Base-by-base conservation (phyloP, 345 rosid genomes). In the Abelmoschus esculentus region DNA sequence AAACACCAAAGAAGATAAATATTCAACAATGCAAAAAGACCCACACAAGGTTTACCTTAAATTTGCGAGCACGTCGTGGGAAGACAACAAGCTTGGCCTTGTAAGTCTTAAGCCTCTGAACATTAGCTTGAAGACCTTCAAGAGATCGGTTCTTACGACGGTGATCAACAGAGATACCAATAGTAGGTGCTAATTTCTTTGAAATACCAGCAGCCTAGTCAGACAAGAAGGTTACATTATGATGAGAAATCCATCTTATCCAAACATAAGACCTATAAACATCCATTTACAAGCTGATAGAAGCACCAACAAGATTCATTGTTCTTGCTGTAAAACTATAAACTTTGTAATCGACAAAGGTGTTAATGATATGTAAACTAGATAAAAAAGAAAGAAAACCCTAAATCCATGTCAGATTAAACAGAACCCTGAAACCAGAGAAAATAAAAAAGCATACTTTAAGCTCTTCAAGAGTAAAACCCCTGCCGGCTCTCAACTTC, bases 41-140 rank as follows among this genome's bases (percentile, higher is more conserved):
- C 58, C 58, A 19, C 9, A 54, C 5, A 54, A 19, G 11, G 28
- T 54, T 54, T 54, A 54, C 59, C 59, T 54, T 54, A 54, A 18
- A 54, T 29, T 54, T 54, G 59, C 59, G 31, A 9, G 59, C 59
- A 19, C 59, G 59, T 54, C 59, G 22, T 1, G 59, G 29, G 59
- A 54, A 54, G 31, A 54, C 29, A 54, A 54, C 59, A 19, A 54
- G 29, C 22, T 54, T 54, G 13, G 59, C 59, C 59, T 54, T 19
- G 59, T 19, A 54, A 54, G 59, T 54, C 31, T 54, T 54, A 3
- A 54, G 59, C 59, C 59, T 54, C 59, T 54, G 59, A 54, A 54
- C 59, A 54, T 54, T 54, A 13, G 59, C 31, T 54, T 54, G 59
- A 54, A 19, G 29, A 53, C 56, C 56, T 53, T 53, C 56, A 53